Base-by-base conservation (phyloP, 257 asterid genomes). In the Gentiana macrophylla region DNA sequence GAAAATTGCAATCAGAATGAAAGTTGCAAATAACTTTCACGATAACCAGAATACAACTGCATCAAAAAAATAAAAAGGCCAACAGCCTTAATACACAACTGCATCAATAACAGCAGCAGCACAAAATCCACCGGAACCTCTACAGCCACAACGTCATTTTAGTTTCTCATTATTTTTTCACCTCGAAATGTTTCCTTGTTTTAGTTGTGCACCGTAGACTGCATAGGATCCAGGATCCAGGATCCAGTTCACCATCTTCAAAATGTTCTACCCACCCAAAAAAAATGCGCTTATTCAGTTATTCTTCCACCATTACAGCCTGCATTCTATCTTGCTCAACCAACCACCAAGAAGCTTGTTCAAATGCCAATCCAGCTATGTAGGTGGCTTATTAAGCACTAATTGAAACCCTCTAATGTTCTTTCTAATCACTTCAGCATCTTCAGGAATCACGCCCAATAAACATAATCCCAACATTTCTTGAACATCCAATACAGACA, bases 281-380 rank as follows among this genome's bases (percentile, higher is more conserved):
- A 88, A 92, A 0, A 97, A 92, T 95, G 0, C 90, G 82, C 53
- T 88, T 92, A 77, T 92, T 92, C 6, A 95, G 98, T 72, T 81
- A 90, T 64, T 90, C 96, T 76, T 92, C 97, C 79, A 87, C 53
- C 93, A 91, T 78, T 41, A 91, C 97, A 1, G 95, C 96, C 79
- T 81, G 76, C 97, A 92, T 92, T 64, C 86, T 92, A 65, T 92
- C 98, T 79, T 92, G 98, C 81, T 92, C 98, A 46, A 85, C 97
- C 83, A 92, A 60, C 77, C 98, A 73, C 98, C 97, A 92, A 0
- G 97, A 97, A 0, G 97, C 98, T 75, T 92, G 98, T 71, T 92
- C 97, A 43, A 92, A 92, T 0, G 98, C 95, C 72, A 88, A 67
- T 12, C 97, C 97, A 0, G 98, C 97, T 78, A 52, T 1, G 97